Base-by-base conservation (phyloP, 176 grass and related monocot genomes). In the sorghum (Sorghum bicolor) region DNA sequence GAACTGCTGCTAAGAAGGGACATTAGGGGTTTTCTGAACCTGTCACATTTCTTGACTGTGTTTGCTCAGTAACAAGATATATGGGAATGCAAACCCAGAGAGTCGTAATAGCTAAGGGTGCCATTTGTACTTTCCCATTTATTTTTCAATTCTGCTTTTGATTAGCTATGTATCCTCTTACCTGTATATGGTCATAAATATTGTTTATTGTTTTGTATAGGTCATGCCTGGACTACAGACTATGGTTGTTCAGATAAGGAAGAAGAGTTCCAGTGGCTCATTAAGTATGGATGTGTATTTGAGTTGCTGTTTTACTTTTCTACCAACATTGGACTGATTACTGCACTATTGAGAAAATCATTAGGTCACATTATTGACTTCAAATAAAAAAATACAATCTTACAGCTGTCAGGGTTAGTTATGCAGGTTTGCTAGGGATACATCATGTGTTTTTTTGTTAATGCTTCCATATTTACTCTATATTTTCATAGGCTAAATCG, bases 161-260 rank as follows among this genome's bases (percentile, higher is more conserved):
- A 55, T 71, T 81, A 40, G 50, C 13, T 58, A 29, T 84, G 14
- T 44, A 19, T 44, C 24, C 24, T 43, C 68, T 68, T 85, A 70
- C 29, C 48, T 88, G 24, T 70, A 10, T 61, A 64, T 70, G 52
- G 16, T 57, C 83, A 65, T 10, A 19, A 28, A 8, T 41, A 14
- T 29, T 77, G 24, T 26, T 60, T 86, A n/a, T 76, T 87, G 34
- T 85, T 80, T 44, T 82, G n/a, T 80, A 24, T 65, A 94, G 92
- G 96, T 38, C 96, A 95, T 95, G 92, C 93, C n/a, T 98, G 96
- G 96, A 98, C 96, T 75, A 87, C 93, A 68, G 96, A 98, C 41
- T 98, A 91, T 90, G 96, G 96, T 44, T 98, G 89, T 82, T 93
- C 96, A 64, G 92, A 97, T 40, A 88, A 95, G 10, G 87, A 91